Percentiles rank a stretch among this genome's conserved stretches.
phyloP scores from a whole-genome alignment of 2,329 filamentous ascomycete species.

The Xylariaceae sp. region DNA sequence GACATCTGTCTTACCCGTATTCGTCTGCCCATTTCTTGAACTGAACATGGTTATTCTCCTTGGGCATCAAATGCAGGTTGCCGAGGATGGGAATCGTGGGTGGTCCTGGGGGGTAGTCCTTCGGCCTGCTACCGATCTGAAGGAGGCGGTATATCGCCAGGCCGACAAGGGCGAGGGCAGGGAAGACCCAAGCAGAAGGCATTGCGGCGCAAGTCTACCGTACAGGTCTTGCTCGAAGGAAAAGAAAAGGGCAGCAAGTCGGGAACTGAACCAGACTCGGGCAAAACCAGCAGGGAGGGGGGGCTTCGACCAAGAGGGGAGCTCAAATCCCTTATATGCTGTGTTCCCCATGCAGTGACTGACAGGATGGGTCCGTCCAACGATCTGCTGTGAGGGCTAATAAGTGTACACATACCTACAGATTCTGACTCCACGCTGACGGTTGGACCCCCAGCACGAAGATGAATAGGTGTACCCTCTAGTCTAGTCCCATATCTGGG shows the following conservation, averaged over 20 bases:
- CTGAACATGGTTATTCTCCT: conserved; percentile 18
- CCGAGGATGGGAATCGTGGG: conserved; percentile 19
- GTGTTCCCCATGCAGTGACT: not conserved
- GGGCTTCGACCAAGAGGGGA: conserved; percentile 3
- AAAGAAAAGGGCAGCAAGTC: not conserved
- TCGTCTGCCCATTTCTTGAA: conserved; percentile 22
- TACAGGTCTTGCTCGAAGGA: too few species aligned
- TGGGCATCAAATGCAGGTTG: conserved; percentile 19
- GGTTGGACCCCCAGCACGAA: conserved; percentile 5
- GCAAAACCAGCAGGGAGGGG: not conserved
- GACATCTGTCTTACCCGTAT: conserved; percentile 16
- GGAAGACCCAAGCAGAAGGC: conserved; percentile 16
- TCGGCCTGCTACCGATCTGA: conserved; percentile 19
- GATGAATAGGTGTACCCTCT: too few species aligned
- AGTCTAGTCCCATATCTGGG: too few species aligned
- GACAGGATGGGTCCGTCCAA: conserved; percentile 5
- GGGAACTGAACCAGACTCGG: not conserved
- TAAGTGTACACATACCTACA: too few species aligned
- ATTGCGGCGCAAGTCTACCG: conserved; percentile 7
- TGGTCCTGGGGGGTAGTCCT: conserved; percentile 20
- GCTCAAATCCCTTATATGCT: conserved; percentile 11
- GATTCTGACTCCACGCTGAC: conserved; percentile 20
- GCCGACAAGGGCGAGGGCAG: conserved; percentile 17
- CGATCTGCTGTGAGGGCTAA: too few species aligned
- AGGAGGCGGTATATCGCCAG: conserved; percentile 19